These are phyloP conservation scores for Filobasidium uniguttulatum DNA, from an alignment of 1,284 basidiomycete species.

Conservation along the genomic window DNA sequence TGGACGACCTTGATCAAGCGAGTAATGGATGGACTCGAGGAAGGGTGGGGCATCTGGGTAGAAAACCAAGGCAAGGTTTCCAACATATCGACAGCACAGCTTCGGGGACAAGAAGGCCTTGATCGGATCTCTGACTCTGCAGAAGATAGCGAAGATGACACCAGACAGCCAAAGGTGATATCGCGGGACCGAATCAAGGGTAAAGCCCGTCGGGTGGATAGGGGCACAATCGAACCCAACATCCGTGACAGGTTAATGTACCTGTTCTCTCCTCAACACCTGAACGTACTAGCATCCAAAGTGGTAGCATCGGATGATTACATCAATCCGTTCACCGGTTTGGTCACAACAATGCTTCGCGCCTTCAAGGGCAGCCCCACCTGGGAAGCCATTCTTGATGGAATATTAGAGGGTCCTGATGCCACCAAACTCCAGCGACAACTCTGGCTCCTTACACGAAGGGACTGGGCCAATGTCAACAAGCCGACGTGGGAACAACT, in stretches of 20 bases:
- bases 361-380: slow-evolving; percentile 45
- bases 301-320: slow-evolving; percentile 17
- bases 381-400: slow-evolving; percentile 41
- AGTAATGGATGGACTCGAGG: slow-evolving; percentile 20
- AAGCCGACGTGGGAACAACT: slow-evolving; percentile 12
- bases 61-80: slow-evolving; percentile 20
- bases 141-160: slow-evolving; percentile 5
- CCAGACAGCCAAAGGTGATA: too few relatives aligned
- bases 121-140: slow-evolving; percentile 14
- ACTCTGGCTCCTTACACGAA: slow-evolving; percentile 58
- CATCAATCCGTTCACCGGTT: slow-evolving; percentile 24
- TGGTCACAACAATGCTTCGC: slow-evolving; percentile 33
- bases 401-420: slow-evolving; percentile 28
- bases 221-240: slow-evolving; percentile 5
- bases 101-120: background rate
- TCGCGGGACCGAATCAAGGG: too few relatives aligned
- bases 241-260: slow-evolving; percentile 6
- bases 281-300: slow-evolving; percentile 3
- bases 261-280: slow-evolving; percentile 8
- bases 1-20: slow-evolving; percentile 29
- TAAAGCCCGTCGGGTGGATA: background rate
- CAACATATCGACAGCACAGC: background rate
- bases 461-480: slow-evolving; percentile 34
- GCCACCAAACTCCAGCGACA: slow-evolving; percentile 47
- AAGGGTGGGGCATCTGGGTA: slow-evolving; percentile 33